Evolutionary conservation across 306 rosid species (phyloP), one percentile per base, ranked within the genome.

Genomic region (Trichosanthes cucumerina): DNA sequence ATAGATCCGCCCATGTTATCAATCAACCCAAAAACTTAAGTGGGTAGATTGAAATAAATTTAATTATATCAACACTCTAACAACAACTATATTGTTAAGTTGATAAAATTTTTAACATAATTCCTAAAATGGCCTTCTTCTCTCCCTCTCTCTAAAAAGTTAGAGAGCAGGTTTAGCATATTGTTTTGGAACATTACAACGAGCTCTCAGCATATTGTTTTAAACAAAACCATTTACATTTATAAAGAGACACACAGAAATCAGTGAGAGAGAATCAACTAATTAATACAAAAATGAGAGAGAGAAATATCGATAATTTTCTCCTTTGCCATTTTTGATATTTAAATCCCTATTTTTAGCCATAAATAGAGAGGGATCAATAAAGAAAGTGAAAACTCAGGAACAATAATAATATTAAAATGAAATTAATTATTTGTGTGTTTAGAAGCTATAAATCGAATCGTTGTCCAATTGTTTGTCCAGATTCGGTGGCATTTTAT

Each of bases 381-480:
- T 54, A 15, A 50, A 52, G 21, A 16, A 57, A 62, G 31, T 57
- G 63, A 23, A 57, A 28, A 28, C 33, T 28, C n/a, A n/a, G n/a
- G n/a, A n/a, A n/a, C n/a, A n/a, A n/a, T n/a, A n/a, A n/a, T n/a
- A n/a, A n/a, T n/a, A n/a, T n/a, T n/a, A n/a, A n/a, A n/a, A n/a
- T n/a, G n/a, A 41, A 41, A 41, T 41, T 41, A 41, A 41, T 6
- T 41, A 7, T 41, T 41, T 41, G 0, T 41, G 5, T 4, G 46
- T 41, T 41, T n/a, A n/a, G n/a, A n/a, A n/a, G n/a, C 11, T 41
- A 36, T 0, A 64, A 66, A 39, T 66, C 31, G 33, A 70, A 23
- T 70, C 13, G 54, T 44, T 23, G 76, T 70, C 56, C 54, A 70
- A n/a, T n/a, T n/a, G n/a, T n/a, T n/a, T n/a, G n/a, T n/a, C n/a